Evolutionary conservation across 495 filamentous ascomycete species (phyloP), one percentile per base, ranked within the genome.

Genomic region (Penicillium simplicissimum): DNA sequence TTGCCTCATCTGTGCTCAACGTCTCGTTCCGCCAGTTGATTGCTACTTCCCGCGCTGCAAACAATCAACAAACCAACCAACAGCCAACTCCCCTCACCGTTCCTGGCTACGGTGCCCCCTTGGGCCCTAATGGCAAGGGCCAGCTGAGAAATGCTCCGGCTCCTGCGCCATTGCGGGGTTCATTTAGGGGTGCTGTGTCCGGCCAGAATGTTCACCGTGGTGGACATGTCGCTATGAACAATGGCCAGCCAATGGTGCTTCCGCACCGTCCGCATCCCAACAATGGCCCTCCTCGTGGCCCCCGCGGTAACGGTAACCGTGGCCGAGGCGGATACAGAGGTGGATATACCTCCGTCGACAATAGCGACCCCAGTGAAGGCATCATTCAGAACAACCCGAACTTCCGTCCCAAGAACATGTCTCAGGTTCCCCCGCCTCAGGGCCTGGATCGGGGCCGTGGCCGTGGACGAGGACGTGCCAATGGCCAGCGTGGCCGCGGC

Each of bases 1-100:
- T 90, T 2, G 81, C 87, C 17, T 85, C 87, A 10, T 88, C 90
- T 0, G 91, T 96, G 21, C 87, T 99, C 15, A 99, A 99, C 71
- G 72, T 97, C 38, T 88, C 88, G 8, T 81, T 93, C 64, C 85
- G 83, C 58, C 96, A 98, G 76, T 81, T 96, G 43, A 80, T 96
- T 52, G 86, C 89, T 43, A 85, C 78, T 51, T 90, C 91, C 14
- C 86, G 88, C 56, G 90, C 91, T 25, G 86, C 82, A 51, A 83
- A 86, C 35, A 87, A 76, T 58, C 84, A 85, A 60, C 82, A 87
- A 45, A 59, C 77, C 49, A 82, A 84, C 34, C 71, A 67, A 11
- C 64, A 74, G n/a, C 63, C 64, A 5, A 77, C 82, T 19, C 86
- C 87, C 1, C 71, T 90, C 51, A 88, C 85, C 1, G 77, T 82